Evolutionary conservation across 768 basidiomycete genomes (phyloP).

Genomic region (Mycena floridula): DNA sequence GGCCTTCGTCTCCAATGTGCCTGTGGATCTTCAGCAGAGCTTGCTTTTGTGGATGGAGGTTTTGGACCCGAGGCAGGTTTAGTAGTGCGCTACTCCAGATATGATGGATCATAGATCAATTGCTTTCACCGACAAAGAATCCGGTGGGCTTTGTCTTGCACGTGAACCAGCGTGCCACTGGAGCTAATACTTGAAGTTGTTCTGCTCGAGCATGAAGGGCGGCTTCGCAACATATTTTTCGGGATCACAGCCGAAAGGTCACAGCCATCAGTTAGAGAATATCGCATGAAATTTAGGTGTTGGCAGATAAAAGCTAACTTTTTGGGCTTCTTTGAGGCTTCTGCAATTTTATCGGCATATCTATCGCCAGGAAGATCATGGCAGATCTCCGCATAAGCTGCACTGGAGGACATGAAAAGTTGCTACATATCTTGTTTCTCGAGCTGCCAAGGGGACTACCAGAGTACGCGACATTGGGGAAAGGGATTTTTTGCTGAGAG

Average conservation of each 20-base stretch:
- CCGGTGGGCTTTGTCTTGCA: conserved; percentile 1
- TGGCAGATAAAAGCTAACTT: conserved; percentile 4
- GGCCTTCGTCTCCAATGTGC: conserved; percentile 39
- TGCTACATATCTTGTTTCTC: conserved; percentile 35
- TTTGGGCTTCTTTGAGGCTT: too few relatives aligned
- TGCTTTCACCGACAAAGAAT: conserved; percentile 5
- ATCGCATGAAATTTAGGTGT: conserved; percentile 2
- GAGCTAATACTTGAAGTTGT: too few relatives aligned
- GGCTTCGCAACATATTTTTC: neutral
- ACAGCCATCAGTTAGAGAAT: conserved; percentile 1
- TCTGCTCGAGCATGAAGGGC: too few relatives aligned
- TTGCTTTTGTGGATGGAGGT: neutral
- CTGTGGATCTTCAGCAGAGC: conserved; percentile 14
- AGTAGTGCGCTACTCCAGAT: conserved; percentile 7
- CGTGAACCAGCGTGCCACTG: neutral
- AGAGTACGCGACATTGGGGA: conserved; percentile 42
- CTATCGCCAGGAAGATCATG: conserved; percentile 5
- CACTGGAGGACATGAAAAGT: neutral
- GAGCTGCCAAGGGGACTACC: too few relatives aligned
- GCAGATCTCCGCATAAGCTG: conserved; percentile 2
- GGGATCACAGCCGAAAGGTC: neutral
- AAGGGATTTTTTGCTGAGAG: conserved; percentile 41
- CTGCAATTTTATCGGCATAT: conserved; percentile 1
- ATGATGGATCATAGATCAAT: conserved; percentile 1
- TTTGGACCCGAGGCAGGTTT: conserved; percentile 14